phyloP scores from a whole-genome alignment of 1,284 basidiomycete genomes.

The Chiua sp. region DNA sequence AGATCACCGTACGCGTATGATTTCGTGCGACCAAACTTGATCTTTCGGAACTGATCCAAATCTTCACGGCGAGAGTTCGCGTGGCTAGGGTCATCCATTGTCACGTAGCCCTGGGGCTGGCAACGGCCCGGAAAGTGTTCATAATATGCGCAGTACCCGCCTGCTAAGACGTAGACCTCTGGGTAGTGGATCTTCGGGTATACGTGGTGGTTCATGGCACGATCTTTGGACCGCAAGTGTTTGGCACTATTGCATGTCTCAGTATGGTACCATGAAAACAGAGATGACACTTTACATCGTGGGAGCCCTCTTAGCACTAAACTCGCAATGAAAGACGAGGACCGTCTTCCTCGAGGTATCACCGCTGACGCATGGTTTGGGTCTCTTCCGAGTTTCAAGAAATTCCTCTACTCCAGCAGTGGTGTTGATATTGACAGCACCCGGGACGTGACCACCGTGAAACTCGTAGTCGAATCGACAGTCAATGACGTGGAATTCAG shows the following conservation, averaged over 20 bases:
- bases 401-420: constrained; percentile 82
- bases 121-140: constrained; percentile 71
- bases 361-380: constrained; percentile 83
- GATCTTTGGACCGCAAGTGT: constrained; percentile 90
- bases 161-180: constrained; percentile 96
- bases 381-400: constrained; percentile 71
- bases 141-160: constrained; percentile 93
- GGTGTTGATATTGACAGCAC: constrained; percentile 94
- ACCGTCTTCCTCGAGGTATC: constrained; percentile 79
- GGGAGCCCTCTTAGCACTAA: constrained; percentile 93
- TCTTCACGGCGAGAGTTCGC: constrained; percentile 82
- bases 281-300: constrained; percentile 73
- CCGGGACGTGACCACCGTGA: constrained; percentile 90
- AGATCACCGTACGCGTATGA: constrained; percentile 88
- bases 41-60: constrained; percentile 90
- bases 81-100: constrained; percentile 94
- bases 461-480: constrained; percentile 99
- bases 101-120: constrained; percentile 84
- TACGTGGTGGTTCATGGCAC: constrained; percentile 83
- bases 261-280: constrained; percentile 8
- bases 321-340: constrained; percentile 98
- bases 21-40: constrained; percentile 84
- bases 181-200: constrained; percentile 97
- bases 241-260: constrained; percentile 69
- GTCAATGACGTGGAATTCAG: constrained; percentile 85